Base-by-base conservation (phyloP, 305 asterid species). In the Solanum aculeatissimum region DNA sequence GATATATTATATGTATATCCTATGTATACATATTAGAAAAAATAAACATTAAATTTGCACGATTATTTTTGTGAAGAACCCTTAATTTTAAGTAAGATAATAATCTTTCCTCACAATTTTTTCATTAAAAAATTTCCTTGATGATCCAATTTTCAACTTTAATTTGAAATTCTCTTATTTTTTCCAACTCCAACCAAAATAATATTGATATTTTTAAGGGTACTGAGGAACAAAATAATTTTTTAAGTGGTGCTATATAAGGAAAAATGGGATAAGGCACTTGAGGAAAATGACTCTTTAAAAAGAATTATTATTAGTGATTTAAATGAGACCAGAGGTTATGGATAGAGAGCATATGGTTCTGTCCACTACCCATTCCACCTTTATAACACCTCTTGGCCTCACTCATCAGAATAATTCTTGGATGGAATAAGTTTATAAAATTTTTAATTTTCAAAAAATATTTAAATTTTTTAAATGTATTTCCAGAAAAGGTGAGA, bases 261-360 rank as follows among this genome's bases (percentile, higher is more conserved):
- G 82, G 65, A 29, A 77, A 77, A 51, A 77, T 29, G 47, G 65
- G 66, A 53, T 53, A 77, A 77, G 66, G 47, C 65, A 29, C 45
- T 53, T 49, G 13, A 29, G 27, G 66, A 77, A 77, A 53, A 77
- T 77, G 82, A 51, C 66, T 29, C 29, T 51, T 51, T 51, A 18
- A 51, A 53, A 51, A 77, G 27, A 49, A 77, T 23, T 47, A 49
- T 38, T 38, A 69, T 69, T 69, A 69, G 82, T 18, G 82, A 77
- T 51, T 29, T n/a, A 77, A 77, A 77, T 29, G 82, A 77, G 49
- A 77, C n/a, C 82, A 77, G 47, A 77, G 47, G 65, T 77, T 77
- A 77, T 53, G 66, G 82, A 77, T 77, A 77, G 25, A 77, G 65
- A 77, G 66, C 82, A 77, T 77, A 77, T 29, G 82, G 66, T 77